phyloP scores from a whole-genome alignment of 2,329 filamentous ascomycete species.

The Aspergillus hiratsukae region DNA sequence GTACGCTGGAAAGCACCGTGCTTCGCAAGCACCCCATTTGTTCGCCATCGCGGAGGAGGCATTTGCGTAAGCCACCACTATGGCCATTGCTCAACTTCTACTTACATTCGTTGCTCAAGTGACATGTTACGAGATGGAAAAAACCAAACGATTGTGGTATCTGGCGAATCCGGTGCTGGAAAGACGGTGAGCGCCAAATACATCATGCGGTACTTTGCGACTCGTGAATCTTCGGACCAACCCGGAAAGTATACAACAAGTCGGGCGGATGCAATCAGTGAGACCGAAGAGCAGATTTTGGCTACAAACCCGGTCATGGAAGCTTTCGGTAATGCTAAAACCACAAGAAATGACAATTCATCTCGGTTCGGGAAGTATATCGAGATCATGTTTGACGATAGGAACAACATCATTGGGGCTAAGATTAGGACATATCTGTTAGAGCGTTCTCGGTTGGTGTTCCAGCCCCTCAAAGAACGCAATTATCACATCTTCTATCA shows the following conservation, averaged over 20 bases:
- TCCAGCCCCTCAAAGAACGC: constrained; percentile 93
- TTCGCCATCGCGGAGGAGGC: constrained; percentile 99
- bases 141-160: constrained; percentile 99
- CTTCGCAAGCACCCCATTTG: constrained; percentile 93
- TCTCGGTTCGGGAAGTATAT: constrained; percentile 99
- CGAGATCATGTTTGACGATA: constrained; percentile 97
- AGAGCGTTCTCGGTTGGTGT: constrained; percentile 91
- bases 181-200: constrained; percentile 99
- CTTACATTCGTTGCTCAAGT: constrained; percentile 54
- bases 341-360: constrained; percentile 98
- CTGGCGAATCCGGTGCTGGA: constrained; percentile 94
- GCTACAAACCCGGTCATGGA: constrained; percentile 99
- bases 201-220: constrained; percentile 99
- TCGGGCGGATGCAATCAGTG: constrained; percentile 76
- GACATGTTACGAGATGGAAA: constrained; percentile 95
- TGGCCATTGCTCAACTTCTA: neutral
- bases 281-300: constrained; percentile 97
- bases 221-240: constrained; percentile 87
- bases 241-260: constrained; percentile 74
- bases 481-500: constrained; percentile 99
- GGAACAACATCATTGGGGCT: constrained; percentile 93
- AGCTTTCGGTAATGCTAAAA: constrained; percentile 98
- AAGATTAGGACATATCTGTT: constrained; percentile 95
- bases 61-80: constrained; percentile 65
- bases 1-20: constrained; percentile 93